Evolutionary conservation across 73 alveolate species (phyloP).

Genomic region (Paramecium primaurelia): DNA sequence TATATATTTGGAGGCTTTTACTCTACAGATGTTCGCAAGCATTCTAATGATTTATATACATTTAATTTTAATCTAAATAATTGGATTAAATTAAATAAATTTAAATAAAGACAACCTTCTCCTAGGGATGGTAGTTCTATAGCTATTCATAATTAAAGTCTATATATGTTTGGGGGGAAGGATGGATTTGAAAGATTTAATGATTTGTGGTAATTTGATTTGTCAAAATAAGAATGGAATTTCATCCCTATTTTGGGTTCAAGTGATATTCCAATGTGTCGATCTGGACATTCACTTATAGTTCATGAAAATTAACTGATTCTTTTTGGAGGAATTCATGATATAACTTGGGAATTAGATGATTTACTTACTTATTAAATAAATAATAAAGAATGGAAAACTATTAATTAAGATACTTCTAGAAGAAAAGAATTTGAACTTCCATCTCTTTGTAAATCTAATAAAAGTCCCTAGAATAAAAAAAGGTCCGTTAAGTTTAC

Average conservation of each 20-base stretch:
- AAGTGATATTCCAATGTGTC: conserved; percentile 44
- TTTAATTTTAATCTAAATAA: neutral
- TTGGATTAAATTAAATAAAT: neutral
- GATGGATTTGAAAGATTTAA: conserved; percentile 57
- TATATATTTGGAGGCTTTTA: conserved; percentile 28
- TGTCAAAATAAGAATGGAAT: conserved; percentile 41
- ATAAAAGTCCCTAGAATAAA: neutral
- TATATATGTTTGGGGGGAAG: conserved; percentile 20
- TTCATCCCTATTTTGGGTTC: neutral
- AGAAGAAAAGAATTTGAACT: conserved; percentile 60
- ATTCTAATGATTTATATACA: neutral
- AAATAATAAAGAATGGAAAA: neutral
- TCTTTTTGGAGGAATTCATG: conserved; percentile 83
- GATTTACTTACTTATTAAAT: conserved; percentile 67
- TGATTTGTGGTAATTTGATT: conserved; percentile 70
- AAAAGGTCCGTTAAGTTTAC: neutral
- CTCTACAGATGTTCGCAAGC: neutral
- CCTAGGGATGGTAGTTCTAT: conserved; percentile 20
- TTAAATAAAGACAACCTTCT: neutral
- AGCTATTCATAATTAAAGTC: neutral
- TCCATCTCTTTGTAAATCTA: conserved; percentile 32
- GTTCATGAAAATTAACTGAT: conserved; percentile 46
- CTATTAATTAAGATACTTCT: neutral
- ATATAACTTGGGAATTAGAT: conserved; percentile 78
- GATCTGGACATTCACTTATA: conserved; percentile 76